Conservation (phyloP, 2,329 filamentous ascomycete species). For the Trichophyton mentagrophytes region DNA sequence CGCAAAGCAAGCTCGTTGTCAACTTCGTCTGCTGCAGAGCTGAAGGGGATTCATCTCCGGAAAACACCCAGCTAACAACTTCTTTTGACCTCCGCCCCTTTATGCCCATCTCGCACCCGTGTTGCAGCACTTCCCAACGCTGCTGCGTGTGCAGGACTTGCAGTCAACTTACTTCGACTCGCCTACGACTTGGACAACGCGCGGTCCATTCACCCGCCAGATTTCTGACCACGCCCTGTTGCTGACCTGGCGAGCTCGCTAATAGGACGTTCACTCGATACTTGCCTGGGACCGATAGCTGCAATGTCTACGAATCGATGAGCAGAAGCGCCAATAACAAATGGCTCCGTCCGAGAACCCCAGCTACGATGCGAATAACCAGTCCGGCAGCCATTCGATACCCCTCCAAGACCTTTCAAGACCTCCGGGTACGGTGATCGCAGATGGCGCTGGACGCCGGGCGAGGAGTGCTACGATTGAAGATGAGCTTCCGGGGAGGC, state of each 20-base stretch:
- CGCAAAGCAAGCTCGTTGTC: not conserved
- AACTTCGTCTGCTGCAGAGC: not conserved
- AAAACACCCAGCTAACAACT: not conserved
- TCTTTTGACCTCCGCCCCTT: not conserved
- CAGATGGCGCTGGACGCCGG: slow-evolving; percentile 20
- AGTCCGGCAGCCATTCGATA: slow-evolving; percentile 44
- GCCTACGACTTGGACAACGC: not conserved
- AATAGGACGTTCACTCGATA: not conserved
- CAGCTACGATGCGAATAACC: slow-evolving; percentile 21
- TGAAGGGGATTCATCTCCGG: not conserved
- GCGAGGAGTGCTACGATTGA: slow-evolving; percentile 19
- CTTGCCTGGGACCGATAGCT: slow-evolving; percentile 11
- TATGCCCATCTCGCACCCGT: not conserved
- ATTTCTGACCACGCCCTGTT: not conserved
- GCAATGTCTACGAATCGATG: slow-evolving; percentile 31
- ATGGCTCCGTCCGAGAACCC: slow-evolving; percentile 27
- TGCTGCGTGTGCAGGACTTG: not conserved
- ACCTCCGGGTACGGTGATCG: slow-evolving; percentile 21
- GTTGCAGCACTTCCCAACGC: not conserved
- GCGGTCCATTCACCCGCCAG: not conserved
- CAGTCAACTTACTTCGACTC: not conserved
- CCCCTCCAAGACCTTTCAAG: slow-evolving; percentile 53
- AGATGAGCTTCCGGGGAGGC: slow-evolving; percentile 29
- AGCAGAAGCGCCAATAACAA: slow-evolving; percentile 22
- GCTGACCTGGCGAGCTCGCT: not conserved